Evolutionary conservation across 169 alveolate species (phyloP).

Genomic region (Gregarina niphandrodes): DNA sequence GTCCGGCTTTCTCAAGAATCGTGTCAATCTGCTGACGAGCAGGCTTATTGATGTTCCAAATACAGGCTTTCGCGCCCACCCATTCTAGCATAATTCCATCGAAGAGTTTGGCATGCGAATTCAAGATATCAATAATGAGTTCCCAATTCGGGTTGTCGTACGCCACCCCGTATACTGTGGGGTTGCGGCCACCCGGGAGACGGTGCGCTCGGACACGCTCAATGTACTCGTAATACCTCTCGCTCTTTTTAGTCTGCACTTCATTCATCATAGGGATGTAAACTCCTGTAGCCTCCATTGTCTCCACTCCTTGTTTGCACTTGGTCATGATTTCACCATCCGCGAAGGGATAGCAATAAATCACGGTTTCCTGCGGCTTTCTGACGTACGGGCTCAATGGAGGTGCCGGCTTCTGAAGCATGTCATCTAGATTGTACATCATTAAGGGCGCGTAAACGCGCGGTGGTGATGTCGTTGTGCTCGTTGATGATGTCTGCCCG

Average conservation of each 20-base stretch:
- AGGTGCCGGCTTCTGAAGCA: too few species aligned
- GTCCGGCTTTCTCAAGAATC: too few species aligned
- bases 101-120: neutral
- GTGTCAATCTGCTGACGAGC: neutral
- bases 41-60: neutral
- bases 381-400: too few species aligned
- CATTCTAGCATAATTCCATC: neutral
- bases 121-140: neutral
- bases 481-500: too few species aligned
- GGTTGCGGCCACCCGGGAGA: too few species aligned
- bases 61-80: neutral
- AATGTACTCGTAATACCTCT: neutral
- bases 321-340: neutral
- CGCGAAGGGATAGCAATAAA: neutral
- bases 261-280: conserved; percentile 1
- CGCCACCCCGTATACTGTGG: too few species aligned
- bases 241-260: neutral
- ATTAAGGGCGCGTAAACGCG: too few species aligned
- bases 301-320: neutral
- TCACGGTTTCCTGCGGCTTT: neutral
- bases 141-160: neutral
- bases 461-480: too few species aligned
- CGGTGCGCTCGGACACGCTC: too few species aligned
- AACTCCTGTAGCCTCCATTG: neutral
- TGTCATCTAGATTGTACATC: too few species aligned